Conservation (phyloP, 305 asterid genomes). For the Fraxinus sp. region DNA sequence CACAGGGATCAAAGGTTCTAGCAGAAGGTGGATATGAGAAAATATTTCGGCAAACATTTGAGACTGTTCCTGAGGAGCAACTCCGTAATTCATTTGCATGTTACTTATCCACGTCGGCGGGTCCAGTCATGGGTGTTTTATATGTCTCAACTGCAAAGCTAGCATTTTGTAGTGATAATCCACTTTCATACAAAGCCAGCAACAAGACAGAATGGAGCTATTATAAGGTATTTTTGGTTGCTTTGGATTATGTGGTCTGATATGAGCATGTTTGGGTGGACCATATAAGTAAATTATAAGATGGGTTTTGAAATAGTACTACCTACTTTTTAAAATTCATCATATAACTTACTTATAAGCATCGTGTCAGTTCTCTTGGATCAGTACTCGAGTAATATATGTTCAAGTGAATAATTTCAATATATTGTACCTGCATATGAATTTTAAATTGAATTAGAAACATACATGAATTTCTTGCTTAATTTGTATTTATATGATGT, state of each 20-base stretch:
- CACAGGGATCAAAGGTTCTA: constrained; percentile 91
- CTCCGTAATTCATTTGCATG: constrained; percentile 87
- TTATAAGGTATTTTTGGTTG: constrained; percentile 66
- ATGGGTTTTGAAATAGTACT: neutral
- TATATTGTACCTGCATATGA: neutral
- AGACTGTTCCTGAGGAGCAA: constrained; percentile 86
- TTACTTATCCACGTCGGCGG: constrained; percentile 96
- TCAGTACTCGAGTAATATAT: neutral
- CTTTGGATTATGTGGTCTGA: neutral
- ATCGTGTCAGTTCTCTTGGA: neutral
- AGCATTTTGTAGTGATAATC: constrained; percentile 94
- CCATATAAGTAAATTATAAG: neutral
- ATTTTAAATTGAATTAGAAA: neutral
- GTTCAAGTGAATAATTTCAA: neutral
- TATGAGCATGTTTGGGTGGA: neutral
- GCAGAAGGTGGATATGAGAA: constrained; percentile 99
- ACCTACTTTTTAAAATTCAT: neutral
- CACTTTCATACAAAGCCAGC: constrained; percentile 75
- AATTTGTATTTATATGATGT: neutral
- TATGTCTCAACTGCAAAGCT: constrained; percentile 87
- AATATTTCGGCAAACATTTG: constrained; percentile 90
- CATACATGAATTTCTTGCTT: neutral
- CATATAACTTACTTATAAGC: neutral
- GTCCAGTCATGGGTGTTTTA: constrained; percentile 95
- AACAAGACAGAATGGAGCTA: constrained; percentile 95